phyloP scores from a whole-genome alignment of 2,329 filamentous ascomycete species.

The Aspergillus niger region DNA sequence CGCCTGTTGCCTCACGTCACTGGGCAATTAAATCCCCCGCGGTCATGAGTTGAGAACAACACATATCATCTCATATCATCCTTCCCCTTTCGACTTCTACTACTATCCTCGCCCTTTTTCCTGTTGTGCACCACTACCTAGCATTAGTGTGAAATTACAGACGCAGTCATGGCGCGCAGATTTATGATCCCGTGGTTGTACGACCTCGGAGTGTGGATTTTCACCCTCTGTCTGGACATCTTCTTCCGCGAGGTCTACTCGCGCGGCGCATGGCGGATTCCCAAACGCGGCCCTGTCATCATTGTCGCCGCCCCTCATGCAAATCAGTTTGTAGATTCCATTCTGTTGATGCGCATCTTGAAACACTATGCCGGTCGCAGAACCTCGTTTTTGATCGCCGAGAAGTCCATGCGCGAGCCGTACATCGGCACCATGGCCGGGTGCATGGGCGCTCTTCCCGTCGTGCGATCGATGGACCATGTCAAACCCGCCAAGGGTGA shows the following conservation, averaged over 20 bases:
- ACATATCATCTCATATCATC: neutral
- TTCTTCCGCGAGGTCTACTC: conserved; percentile 99
- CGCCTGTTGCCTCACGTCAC: conserved; percentile 5
- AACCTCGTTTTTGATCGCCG: conserved; percentile 88
- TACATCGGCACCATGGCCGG: conserved; percentile 88
- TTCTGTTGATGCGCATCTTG: conserved; percentile 89
- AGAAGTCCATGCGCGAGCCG: conserved; percentile 86
- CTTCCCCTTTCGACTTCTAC: neutral
- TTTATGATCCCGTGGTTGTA: conserved; percentile 17
- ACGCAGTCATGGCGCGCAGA: conserved; percentile 9
- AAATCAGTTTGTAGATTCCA: conserved; percentile 96
- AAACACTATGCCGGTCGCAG: conserved; percentile 84
- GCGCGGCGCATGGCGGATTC: conserved; percentile 91
- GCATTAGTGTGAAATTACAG: neutral
- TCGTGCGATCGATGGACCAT: conserved; percentile 85
- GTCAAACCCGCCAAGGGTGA: conserved; percentile 77
- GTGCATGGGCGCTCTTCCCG: conserved; percentile 86
- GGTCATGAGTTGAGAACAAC: conserved; percentile 8
- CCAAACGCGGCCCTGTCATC: conserved; percentile 82
- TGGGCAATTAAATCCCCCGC: conserved; percentile 4
- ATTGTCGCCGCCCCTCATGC: conserved; percentile 97
- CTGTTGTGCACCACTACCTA: neutral
- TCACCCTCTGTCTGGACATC: conserved; percentile 77
- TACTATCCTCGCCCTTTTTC: neutral
- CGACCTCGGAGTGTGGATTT: conserved; percentile 45